These are phyloP conservation scores for Trichophyton schoenleinii DNA, from an alignment of 2,329 filamentous ascomycete species.

Conservation along the genomic window DNA sequence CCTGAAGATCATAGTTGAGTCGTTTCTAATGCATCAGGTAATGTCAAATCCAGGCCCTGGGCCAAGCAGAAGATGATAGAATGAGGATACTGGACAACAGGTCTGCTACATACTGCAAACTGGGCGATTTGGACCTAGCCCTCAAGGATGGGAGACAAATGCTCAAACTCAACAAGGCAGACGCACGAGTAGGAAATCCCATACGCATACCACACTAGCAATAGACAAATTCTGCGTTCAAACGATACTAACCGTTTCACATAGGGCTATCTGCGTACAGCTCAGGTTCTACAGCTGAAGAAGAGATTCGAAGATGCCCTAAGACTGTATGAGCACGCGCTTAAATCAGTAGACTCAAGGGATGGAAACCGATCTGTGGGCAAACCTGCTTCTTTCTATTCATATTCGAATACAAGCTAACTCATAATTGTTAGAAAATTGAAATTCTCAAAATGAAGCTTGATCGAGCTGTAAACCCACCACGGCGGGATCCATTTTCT, in stretches of 20 bases:
- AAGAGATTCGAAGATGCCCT: conserved; percentile 42
- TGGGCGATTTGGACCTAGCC: conserved; percentile 39
- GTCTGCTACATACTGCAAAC: conserved; percentile 43
- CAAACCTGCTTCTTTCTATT: background rate
- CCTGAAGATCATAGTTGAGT: background rate
- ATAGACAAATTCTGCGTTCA: background rate
- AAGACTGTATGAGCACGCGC: conserved; percentile 46
- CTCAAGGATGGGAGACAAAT: conserved; percentile 46
- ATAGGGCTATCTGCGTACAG: conserved; percentile 45
- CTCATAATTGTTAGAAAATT: conserved; percentile 24
- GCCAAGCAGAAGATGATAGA: conserved; percentile 21
- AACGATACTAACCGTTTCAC: background rate
- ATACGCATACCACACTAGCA: background rate
- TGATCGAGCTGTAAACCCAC: conserved; percentile 9
- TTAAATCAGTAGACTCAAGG: conserved; percentile 38
- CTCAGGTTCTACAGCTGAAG: conserved; percentile 35
- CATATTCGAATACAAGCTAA: conserved; percentile 7
- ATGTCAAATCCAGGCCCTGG: conserved; percentile 24
- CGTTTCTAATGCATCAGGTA: background rate
- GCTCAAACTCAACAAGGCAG: conserved; percentile 39
- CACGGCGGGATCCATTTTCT: conserved; percentile 38
- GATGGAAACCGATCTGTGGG: conserved; percentile 24
- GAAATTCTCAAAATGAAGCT: conserved; percentile 39
- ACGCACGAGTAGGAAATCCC: conserved; percentile 35
- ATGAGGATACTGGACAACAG: conserved; percentile 42